A percentile compares a stretch with the other conserved stretches of the same genome.
phyloP scores from a whole-genome alignment of 148 eudicot species.

The Fagopyrum esculentum region DNA sequence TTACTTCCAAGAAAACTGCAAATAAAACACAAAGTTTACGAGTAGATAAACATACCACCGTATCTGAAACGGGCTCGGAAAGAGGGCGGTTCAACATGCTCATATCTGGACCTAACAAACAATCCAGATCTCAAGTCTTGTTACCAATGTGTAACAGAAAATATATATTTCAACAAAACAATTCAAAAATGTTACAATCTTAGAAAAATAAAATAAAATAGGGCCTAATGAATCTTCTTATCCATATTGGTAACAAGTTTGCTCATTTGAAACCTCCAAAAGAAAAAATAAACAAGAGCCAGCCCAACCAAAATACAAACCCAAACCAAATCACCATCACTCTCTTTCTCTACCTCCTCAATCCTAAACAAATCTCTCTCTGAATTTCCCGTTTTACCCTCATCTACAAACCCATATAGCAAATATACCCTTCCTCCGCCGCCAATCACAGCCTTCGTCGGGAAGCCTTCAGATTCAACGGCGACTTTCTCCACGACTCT shows the following conservation, averaged over 20 bases:
- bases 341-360: slow-evolving; percentile 37
- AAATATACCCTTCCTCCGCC: slow-evolving; percentile 67
- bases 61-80: no score
- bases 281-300: slow-evolving; percentile 60
- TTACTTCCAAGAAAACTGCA: no score
- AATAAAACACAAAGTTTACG: no score
- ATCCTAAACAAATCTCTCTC: slow-evolving; percentile 52
- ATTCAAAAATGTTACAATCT: background rate
- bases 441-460: slow-evolving; percentile 53
- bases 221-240: slow-evolving; percentile 35
- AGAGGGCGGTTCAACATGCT: no score
- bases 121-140: no score
- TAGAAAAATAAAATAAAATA: background rate
- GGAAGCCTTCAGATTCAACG: slow-evolving; percentile 53
- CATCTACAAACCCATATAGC: slow-evolving; percentile 67
- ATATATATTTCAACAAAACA: background rate
- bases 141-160: background rate
- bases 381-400: slow-evolving; percentile 51
- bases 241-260: slow-evolving; percentile 50
- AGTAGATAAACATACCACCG: no score
- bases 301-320: slow-evolving; percentile 57
- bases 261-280: slow-evolving; percentile 87
- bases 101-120: no score
- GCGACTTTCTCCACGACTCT: slow-evolving; percentile 70
- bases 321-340: slow-evolving; percentile 54